Evolutionary conservation across 164 flowering plant genomes (phyloP).

Genomic region (Houttuynia cordata): DNA sequence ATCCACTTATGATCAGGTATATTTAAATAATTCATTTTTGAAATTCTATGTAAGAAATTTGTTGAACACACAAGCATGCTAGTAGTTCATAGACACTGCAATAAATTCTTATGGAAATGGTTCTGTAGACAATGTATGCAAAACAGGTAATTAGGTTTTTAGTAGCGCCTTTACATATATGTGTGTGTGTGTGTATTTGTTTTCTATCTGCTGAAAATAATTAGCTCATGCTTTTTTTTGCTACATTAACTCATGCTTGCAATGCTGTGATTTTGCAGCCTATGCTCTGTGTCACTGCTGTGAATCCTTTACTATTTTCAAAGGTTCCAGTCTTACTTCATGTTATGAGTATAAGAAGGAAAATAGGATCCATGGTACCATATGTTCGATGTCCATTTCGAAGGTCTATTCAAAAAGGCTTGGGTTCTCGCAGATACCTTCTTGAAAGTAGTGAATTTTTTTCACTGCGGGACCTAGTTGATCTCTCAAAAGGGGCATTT

Average conservation of each 20-base stretch:
- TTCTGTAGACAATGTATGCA: no score
- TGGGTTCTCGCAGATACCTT: conserved; percentile 82
- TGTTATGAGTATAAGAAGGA: conserved; percentile 65
- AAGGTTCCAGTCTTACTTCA: conserved; percentile 74
- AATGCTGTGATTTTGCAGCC: conserved; percentile 53
- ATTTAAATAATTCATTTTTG: no score
- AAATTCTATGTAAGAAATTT: no score
- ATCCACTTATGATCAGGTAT: conserved; percentile 81
- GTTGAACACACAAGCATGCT: no score
- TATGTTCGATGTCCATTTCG: conserved; percentile 89
- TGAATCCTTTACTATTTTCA: conserved; percentile 77
- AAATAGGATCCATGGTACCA: conserved; percentile 62
- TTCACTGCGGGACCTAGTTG: conserved; percentile 83
- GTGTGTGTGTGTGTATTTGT: not conserved
- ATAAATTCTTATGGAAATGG: no score
- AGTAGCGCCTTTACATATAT: not conserved
- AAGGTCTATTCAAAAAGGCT: conserved; percentile 51
- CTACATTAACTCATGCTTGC: not conserved
- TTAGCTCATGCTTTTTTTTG: no score
- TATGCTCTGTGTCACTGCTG: conserved; percentile 95
- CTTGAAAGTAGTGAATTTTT: conserved; percentile 89
- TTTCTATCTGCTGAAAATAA: not conserved
- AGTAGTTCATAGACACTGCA: no score
- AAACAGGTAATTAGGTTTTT: no score
- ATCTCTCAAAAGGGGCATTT: conserved; percentile 92